phyloP scores from a whole-genome alignment of 2,329 filamentous ascomycete species.

The Fusarium austroafricanum region DNA sequence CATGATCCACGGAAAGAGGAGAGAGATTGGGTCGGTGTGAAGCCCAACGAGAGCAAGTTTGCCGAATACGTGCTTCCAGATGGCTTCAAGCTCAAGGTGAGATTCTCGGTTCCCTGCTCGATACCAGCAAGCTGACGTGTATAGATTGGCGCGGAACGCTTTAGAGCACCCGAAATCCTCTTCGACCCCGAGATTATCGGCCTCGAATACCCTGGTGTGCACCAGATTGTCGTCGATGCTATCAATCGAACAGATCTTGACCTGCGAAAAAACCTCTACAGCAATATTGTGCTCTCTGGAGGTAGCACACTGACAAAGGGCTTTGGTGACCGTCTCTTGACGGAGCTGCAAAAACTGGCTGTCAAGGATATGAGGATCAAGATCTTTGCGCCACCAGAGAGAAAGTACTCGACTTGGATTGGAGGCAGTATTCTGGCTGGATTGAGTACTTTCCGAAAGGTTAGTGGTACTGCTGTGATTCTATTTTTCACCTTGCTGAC shows the following conservation, averaged over 20 bases:
- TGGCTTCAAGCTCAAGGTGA: conserved; percentile 89
- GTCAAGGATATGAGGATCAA: conserved; percentile 99
- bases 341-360: conserved; percentile 91
- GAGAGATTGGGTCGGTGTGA: conserved; percentile 90
- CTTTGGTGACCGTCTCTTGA: conserved; percentile 91
- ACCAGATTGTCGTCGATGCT: conserved; percentile 97
- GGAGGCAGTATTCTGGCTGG: conserved; percentile 97
- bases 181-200: conserved; percentile 97
- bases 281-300: conserved; percentile 96
- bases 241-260: conserved; percentile 97
- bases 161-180: conserved; percentile 94
- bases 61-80: conserved; percentile 92
- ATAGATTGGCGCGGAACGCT: conserved; percentile 90
- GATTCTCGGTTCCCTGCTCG: neutral
- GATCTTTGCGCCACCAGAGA: conserved; percentile 96
- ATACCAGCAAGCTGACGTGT: conserved; percentile 29
- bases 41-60: conserved; percentile 80
- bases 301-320: conserved; percentile 97
- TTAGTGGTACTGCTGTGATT: conserved; percentile 54
- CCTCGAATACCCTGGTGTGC: conserved; percentile 94
- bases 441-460: conserved; percentile 98
- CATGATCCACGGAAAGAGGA: conserved; percentile 92
- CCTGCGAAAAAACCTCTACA: conserved; percentile 90
- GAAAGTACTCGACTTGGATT: conserved; percentile 99
- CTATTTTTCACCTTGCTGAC: conserved; percentile 23